Evolutionary conservation across 2,329 filamentous ascomycete species (phyloP).

Genomic region (Alternaria incomplexa): DNA sequence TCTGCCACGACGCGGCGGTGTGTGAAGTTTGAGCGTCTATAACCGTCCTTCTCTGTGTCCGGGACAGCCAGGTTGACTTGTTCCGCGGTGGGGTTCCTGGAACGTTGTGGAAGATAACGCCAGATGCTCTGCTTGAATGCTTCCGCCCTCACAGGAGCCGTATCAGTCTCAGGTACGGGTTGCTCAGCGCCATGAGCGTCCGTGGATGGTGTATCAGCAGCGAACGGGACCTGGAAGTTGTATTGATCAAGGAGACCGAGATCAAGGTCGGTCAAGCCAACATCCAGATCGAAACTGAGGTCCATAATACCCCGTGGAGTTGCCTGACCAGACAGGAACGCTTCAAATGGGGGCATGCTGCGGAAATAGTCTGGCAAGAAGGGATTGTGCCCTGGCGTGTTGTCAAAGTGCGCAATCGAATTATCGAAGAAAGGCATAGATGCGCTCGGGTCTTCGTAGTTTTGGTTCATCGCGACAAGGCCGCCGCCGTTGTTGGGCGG

Average conservation of each 20-base stretch:
- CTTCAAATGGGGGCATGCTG: slow-evolving; percentile 38
- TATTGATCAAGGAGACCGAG: slow-evolving; percentile 54
- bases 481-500: slow-evolving; percentile 2
- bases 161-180: slow-evolving; percentile 24
- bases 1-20: slow-evolving; percentile 51
- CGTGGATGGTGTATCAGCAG: slow-evolving; percentile 35
- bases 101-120: slow-evolving; percentile 50
- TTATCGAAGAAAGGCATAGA: slow-evolving; percentile 22
- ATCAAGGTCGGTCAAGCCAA: slow-evolving; percentile 55
- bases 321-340: slow-evolving; percentile 45
- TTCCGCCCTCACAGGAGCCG: slow-evolving; percentile 31
- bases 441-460: slow-evolving; percentile 9
- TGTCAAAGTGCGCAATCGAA: slow-evolving; percentile 19
- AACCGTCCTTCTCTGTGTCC: slow-evolving; percentile 37
- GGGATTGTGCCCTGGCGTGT: slow-evolving; percentile 21
- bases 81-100: slow-evolving; percentile 37
- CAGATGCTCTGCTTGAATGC: slow-evolving; percentile 54
- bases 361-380: slow-evolving; percentile 38
- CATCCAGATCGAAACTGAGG: slow-evolving; percentile 53
- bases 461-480: slow-evolving; percentile 8
- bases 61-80: slow-evolving; percentile 50
- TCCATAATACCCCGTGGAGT: slow-evolving; percentile 55
- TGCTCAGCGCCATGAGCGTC: slow-evolving; percentile 24
- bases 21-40: slow-evolving; percentile 41
- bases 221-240: slow-evolving; percentile 53